These are phyloP conservation scores for Hyaloscypha bicolor DNA, from an alignment of 495 filamentous ascomycete genomes.

Conservation along the genomic window DNA sequence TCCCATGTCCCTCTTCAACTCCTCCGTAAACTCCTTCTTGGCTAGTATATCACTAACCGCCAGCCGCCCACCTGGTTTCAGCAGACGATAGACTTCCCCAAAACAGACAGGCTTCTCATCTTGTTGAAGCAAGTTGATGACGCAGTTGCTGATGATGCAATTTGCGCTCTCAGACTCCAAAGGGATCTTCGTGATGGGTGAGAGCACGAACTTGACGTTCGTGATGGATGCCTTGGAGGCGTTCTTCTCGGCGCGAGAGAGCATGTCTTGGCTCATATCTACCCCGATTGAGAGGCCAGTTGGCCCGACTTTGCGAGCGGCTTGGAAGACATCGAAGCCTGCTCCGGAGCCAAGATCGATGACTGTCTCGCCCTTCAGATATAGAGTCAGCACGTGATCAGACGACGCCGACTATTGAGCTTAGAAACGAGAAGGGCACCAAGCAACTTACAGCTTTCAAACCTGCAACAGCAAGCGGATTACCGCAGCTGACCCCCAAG, in stretches of 20 bases:
- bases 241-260: neutral
- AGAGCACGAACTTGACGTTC: slow-evolving; percentile 56
- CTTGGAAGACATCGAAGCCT: slow-evolving; percentile 67
- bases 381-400: neutral
- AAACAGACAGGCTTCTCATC: slow-evolving; percentile 60
- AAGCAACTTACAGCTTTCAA: slow-evolving; percentile 47
- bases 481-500: slow-evolving; percentile 68
- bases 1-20: slow-evolving; percentile 13
- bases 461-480: slow-evolving; percentile 59
- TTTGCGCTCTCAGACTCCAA: slow-evolving; percentile 48
- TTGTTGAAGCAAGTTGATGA: slow-evolving; percentile 63
- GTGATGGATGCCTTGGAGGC: slow-evolving; percentile 40
- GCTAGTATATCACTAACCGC: slow-evolving; percentile 66
- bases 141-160: slow-evolving; percentile 61
- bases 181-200: slow-evolving; percentile 54
- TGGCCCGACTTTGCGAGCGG: slow-evolving; percentile 56
- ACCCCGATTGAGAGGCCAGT: slow-evolving; percentile 61
- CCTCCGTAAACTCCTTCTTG: slow-evolving; percentile 6
- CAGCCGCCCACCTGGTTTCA: slow-evolving; percentile 62
- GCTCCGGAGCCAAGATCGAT: slow-evolving; percentile 65
- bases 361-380: slow-evolving; percentile 58
- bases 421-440: neutral
- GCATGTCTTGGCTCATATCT: slow-evolving; percentile 64
- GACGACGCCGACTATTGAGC: neutral
- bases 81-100: slow-evolving; percentile 60